Evolutionary conservation across 2,329 filamentous ascomycete genomes (phyloP).

Genomic region (Aspergillus luchuensis): DNA sequence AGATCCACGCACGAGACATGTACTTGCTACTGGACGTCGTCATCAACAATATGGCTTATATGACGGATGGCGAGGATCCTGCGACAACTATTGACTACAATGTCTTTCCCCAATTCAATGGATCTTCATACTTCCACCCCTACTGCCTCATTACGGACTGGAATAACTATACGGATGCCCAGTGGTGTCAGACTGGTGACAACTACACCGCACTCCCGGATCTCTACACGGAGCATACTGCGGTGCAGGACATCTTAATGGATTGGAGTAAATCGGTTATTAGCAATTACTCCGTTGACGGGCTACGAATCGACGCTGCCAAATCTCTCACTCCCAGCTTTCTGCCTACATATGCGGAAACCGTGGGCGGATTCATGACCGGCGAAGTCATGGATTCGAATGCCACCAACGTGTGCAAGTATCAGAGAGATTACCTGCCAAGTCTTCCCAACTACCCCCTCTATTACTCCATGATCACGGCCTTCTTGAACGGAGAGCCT

Average conservation of each 20-base stretch:
- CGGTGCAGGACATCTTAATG: conserved; percentile 43
- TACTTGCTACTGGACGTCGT: conserved; percentile 57
- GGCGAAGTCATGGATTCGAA: conserved; percentile 50
- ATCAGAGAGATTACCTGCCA: conserved; percentile 42
- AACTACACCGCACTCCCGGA: conserved; percentile 50
- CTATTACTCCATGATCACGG: conserved; percentile 38
- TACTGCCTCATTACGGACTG: conserved; percentile 39
- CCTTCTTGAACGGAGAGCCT: conserved; percentile 37
- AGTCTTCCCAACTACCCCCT: conserved; percentile 53
- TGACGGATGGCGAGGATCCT: conserved; percentile 30
- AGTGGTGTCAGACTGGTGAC: conserved; percentile 56
- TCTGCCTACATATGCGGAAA: conserved; percentile 40
- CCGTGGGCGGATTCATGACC: conserved; percentile 46
- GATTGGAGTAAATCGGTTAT: conserved; percentile 47
- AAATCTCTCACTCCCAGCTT: conserved; percentile 50
- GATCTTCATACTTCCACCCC: conserved; percentile 29
- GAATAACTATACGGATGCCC: conserved; percentile 36
- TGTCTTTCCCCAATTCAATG: conserved; percentile 30
- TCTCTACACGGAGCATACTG: conserved; percentile 47
- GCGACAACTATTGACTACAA: conserved; percentile 29
- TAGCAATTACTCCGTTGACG: conserved; percentile 52
- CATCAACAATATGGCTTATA: conserved; percentile 51
- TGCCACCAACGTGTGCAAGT: conserved; percentile 41
- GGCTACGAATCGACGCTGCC: conserved; percentile 53
- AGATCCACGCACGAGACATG: conserved; percentile 51